Conservation (phyloP, 2,329 filamentous ascomycete species). For the Diaporthe caulivora region DNA sequence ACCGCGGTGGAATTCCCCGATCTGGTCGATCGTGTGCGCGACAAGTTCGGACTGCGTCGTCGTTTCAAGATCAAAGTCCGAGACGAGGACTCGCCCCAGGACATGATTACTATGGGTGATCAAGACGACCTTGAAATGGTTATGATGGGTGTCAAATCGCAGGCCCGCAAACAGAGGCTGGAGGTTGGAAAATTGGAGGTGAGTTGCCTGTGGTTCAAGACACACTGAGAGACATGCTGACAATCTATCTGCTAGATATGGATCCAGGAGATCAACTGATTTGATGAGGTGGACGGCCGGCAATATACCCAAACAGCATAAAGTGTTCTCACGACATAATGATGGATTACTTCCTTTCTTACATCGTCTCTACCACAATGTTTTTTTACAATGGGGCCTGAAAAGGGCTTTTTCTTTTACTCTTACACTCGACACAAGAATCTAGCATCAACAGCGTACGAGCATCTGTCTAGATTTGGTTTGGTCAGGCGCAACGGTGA, state of each 20-base stretch:
- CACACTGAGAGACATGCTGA: slow-evolving; percentile 40
- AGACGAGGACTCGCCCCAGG: slow-evolving; percentile 82
- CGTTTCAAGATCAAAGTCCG: slow-evolving; percentile 90
- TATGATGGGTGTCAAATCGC: slow-evolving; percentile 75
- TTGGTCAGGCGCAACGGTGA: slow-evolving; percentile 31
- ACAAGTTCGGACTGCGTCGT: slow-evolving; percentile 85
- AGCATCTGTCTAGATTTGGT: slow-evolving; percentile 39
- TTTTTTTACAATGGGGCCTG: neutral
- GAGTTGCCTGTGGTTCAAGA: slow-evolving; percentile 53
- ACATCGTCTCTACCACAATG: neutral
- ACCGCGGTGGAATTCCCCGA: slow-evolving; percentile 80
- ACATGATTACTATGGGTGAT: slow-evolving; percentile 98
- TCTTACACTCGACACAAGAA: slow-evolving; percentile 21
- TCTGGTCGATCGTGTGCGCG: slow-evolving; percentile 82
- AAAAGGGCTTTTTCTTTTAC: neutral
- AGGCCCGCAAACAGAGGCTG: slow-evolving; percentile 77
- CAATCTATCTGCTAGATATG: slow-evolving; percentile 45
- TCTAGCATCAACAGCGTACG: slow-evolving; percentile 37
- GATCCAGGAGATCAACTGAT: slow-evolving; percentile 48
- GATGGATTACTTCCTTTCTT: slow-evolving; percentile 36
- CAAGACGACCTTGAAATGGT: slow-evolving; percentile 96
- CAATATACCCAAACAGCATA: slow-evolving; percentile 39
- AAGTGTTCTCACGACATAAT: slow-evolving; percentile 38
- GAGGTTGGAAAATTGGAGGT: slow-evolving; percentile 98
- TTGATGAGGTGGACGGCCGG: slow-evolving; percentile 19